A percentile compares a stretch with the other conserved stretches of the same genome.
phyloP scores from a whole-genome alignment of 805 yeast species.

The Wickerhamiella kazuoi region DNA sequence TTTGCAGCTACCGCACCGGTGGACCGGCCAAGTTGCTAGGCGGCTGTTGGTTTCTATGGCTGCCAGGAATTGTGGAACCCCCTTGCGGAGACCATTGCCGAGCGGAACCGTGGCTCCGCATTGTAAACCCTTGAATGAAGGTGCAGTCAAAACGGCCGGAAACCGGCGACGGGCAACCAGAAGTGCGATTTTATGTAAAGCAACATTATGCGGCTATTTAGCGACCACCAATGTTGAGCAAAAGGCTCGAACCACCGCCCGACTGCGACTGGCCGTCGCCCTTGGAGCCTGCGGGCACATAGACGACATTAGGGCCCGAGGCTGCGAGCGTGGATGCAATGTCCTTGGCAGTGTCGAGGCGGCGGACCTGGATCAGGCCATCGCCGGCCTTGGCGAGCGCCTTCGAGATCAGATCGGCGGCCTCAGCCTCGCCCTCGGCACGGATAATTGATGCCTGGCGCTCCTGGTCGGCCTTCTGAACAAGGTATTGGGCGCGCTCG shows the following conservation, averaged over 20 bases:
- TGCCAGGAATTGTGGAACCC: too few relatives aligned
- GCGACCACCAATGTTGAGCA: slow-evolving; percentile 1
- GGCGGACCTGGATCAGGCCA: slow-evolving; percentile 79
- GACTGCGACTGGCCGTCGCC: neutral
- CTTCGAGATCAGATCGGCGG: slow-evolving; percentile 86
- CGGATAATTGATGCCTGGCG: slow-evolving; percentile 86
- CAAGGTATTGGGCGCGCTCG: slow-evolving; percentile 83
- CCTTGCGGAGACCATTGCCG: too few relatives aligned
- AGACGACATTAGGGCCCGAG: slow-evolving; percentile 63
- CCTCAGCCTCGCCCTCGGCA: slow-evolving; percentile 99
- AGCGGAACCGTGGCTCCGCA: too few relatives aligned
- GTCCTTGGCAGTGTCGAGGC: slow-evolving; percentile 92
- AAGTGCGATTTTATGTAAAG: too few relatives aligned
- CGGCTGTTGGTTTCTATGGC: too few relatives aligned
- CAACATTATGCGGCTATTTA: too few relatives aligned
- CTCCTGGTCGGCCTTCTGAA: slow-evolving; percentile 95
- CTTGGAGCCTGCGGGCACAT: slow-evolving; percentile 42
- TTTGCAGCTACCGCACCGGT: too few relatives aligned
- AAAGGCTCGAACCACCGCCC: neutral
- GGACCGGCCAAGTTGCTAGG: too few relatives aligned
- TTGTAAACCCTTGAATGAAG: too few relatives aligned
- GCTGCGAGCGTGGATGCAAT: slow-evolving; percentile 76
- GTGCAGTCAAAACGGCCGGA: too few relatives aligned
- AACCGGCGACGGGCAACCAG: too few relatives aligned
- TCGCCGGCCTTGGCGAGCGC: slow-evolving; percentile 92